Percentiles rank a stretch among this genome's conserved stretches.
Conservation (phyloP, 176 grass and related monocot species). For the Rhynchospora pubera region DNA sequence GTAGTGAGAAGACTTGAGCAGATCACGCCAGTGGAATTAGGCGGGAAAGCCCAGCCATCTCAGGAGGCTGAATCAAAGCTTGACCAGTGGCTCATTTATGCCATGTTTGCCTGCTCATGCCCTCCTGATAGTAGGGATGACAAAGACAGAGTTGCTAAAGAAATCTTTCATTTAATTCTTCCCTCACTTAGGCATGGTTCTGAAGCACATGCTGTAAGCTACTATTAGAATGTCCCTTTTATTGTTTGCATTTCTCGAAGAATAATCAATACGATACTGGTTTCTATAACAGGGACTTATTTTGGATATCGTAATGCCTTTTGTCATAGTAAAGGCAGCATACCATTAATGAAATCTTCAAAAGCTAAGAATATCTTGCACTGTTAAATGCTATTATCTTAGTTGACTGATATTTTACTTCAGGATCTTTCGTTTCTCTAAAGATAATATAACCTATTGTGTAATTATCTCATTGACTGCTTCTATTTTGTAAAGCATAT, state of each 20-base stretch:
- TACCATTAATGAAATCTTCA: not conserved
- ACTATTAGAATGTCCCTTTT: conserved; percentile 8
- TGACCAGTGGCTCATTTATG: conserved; percentile 97
- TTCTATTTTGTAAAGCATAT: not conserved
- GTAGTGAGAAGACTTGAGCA: conserved; percentile 78
- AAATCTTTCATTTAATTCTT: conserved; percentile 91
- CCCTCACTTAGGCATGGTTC: conserved; percentile 86
- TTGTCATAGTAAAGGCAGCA: not conserved
- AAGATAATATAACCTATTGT: not conserved
- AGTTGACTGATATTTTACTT: not conserved
- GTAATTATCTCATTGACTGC: not conserved
- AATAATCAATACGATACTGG: not conserved
- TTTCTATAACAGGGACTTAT: not conserved
- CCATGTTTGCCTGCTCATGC: conserved; percentile 92
- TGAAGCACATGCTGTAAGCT: conserved; percentile 89
- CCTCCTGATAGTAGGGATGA: conserved; percentile 65
- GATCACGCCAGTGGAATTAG: conserved; percentile 79
- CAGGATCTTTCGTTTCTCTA: not conserved
- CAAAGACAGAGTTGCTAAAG: conserved; percentile 50
- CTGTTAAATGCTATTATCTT: not conserved
- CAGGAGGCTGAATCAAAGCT: conserved; percentile 83
- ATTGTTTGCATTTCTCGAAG: conserved; percentile 14
- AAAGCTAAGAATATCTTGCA: not conserved
- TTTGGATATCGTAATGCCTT: not conserved
- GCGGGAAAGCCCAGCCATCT: conserved; percentile 78